Evolutionary conservation across 2,329 filamentous ascomycete species (phyloP).

Genomic region (Neonectria coccinea): DNA sequence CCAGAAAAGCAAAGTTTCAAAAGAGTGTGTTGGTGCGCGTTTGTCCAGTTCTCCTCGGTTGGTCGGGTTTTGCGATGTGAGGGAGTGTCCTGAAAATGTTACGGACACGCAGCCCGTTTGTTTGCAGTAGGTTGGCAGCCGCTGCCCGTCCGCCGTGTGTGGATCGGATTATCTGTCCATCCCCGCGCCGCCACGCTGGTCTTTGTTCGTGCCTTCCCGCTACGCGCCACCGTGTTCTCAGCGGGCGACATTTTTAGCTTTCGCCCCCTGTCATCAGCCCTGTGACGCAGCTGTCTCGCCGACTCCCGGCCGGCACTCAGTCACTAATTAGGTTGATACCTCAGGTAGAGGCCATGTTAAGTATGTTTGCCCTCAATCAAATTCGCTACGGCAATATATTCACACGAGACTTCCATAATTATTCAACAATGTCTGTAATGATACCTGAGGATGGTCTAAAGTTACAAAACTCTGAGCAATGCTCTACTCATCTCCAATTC

Average conservation of each 20-base stretch:
- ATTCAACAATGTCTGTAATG: neutral
- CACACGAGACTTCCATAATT: neutral
- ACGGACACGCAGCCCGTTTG: constrained; percentile 47
- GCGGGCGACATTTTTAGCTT: constrained; percentile 24
- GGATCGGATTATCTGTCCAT: constrained; percentile 51
- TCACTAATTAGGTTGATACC: too few relatives aligned
- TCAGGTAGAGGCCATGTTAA: too few relatives aligned
- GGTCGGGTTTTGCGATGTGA: constrained; percentile 21
- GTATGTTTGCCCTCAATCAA: too few relatives aligned
- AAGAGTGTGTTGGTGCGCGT: constrained; percentile 13
- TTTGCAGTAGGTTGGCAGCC: too few relatives aligned
- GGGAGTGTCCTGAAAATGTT: constrained; percentile 45
- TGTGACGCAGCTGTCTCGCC: constrained; percentile 25
- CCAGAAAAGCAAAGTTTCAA: constrained; percentile 27
- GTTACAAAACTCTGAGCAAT: neutral
- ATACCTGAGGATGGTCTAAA: neutral
- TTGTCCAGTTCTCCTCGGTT: constrained; percentile 12
- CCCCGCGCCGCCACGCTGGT: constrained; percentile 35
- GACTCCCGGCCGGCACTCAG: neutral
- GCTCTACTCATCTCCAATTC: neutral
- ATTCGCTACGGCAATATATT: neutral
- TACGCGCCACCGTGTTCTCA: constrained; percentile 52
- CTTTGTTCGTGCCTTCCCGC: constrained; percentile 23
- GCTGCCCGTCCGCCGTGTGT: constrained; percentile 9
- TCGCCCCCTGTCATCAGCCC: constrained; percentile 30